Evolutionary conservation across 2,329 filamentous ascomycete species (phyloP), one percentile per base, ranked within the genome.

Genomic region (Coniella lustricola): DNA sequence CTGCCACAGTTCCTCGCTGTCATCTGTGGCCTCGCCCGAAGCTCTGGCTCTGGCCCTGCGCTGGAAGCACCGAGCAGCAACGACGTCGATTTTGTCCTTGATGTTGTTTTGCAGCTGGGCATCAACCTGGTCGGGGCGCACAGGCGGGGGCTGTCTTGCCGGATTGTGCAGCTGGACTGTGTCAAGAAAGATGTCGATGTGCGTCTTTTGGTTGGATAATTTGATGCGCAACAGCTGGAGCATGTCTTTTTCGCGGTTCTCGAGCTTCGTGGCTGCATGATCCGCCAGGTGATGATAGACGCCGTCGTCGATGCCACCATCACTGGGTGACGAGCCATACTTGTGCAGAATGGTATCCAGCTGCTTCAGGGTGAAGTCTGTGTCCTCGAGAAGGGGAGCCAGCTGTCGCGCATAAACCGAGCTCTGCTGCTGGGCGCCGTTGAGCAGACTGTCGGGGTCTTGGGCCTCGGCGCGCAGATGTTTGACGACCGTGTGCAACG

Each of bases 11-110:
- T 72, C 69, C 38, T 78, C 74, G 18, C 77, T 69, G 14, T 72
- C 68, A 16, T 59, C 52, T 46, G 69, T 57, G 50, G 64, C 60
- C 33, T 50, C 48, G 10, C 44, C 47, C n/a, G 50, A 41, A 12
- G 21, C 40, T 12, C 40, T 29, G 46, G 62, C 65, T 51, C 53
- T 41, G 53, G 66, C 63, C 38, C 65, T 64, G 44, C 69, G 67
- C 10, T 67, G 66, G 44, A 74, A 75, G 20, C 82, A 67, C 10
- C 71, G 69, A 10, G 67, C 61, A 3, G 80, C 79, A 53, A 83
- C 74, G 25, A 63, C 63, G 55, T 84, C 79, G 29, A 83, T 74
- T 57, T 81, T 79, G 59, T 79, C 74, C 60, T 80, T 76, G 57
- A 83, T 80, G 7, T 61, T 59, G 49, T 82, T 74, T 31, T 81